A percentile compares a stretch with the other conserved stretches of the same genome.
Conservation (phyloP, 2,329 filamentous ascomycete genomes). For the Didymella sp. region DNA sequence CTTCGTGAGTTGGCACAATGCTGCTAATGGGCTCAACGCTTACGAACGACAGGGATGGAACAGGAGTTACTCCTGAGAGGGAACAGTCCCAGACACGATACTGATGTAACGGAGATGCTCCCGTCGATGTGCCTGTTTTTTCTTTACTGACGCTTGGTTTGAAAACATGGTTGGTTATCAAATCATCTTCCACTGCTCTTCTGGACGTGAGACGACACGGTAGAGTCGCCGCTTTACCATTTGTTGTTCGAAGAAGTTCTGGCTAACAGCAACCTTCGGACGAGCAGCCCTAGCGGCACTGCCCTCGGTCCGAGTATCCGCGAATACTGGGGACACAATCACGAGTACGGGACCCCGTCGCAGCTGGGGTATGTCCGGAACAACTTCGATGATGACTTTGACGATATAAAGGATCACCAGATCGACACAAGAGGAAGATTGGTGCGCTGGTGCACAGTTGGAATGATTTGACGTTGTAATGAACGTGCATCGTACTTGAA, state of each 20-base stretch:
- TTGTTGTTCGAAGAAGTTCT: slow-evolving; percentile 1
- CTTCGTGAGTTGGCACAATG: too few species aligned
- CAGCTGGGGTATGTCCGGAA: too few species aligned
- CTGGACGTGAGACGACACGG: slow-evolving; percentile 1
- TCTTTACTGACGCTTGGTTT: not conserved
- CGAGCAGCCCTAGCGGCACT: not conserved
- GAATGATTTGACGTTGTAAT: too few species aligned
- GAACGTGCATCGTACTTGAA: too few species aligned
- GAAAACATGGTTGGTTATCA: not conserved
- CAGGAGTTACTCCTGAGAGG: not conserved
- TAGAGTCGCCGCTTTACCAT: not conserved
- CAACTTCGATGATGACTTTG: too few species aligned
- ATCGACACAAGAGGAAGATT: too few species aligned
- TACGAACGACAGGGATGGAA: not conserved
- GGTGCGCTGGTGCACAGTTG: too few species aligned
- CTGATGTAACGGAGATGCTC: not conserved
- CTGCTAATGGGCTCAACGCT: too few species aligned
- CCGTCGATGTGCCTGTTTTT: not conserved
- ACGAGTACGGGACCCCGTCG: too few species aligned
- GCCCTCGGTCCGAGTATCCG: too few species aligned
- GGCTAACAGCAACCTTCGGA: not conserved
- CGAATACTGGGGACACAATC: too few species aligned
- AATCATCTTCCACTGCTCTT: not conserved
- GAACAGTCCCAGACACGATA: not conserved
- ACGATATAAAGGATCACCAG: too few species aligned